phyloP scores from a whole-genome alignment of 805 yeast genomes.

The Candida manassasensis region DNA sequence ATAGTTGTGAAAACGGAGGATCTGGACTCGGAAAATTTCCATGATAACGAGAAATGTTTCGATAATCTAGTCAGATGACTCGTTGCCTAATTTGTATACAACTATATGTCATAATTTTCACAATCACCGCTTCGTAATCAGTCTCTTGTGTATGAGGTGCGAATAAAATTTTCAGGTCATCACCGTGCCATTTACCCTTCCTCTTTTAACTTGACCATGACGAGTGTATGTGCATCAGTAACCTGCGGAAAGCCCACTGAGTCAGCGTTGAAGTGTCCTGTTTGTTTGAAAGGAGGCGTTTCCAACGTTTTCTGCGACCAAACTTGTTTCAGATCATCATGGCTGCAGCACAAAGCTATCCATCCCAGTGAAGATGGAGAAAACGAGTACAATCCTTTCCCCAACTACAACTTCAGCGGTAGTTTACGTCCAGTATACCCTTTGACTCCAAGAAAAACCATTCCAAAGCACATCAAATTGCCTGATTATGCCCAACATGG shows the following conservation, averaged over 20 bases:
- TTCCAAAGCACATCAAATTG: constrained; percentile 64
- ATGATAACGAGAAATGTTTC: no score
- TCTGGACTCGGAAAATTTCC: no score
- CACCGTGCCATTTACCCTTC: background rate
- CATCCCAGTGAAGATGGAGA: constrained; percentile 55
- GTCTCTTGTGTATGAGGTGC: no score
- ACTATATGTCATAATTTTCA: no score
- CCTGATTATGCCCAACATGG: constrained; percentile 89
- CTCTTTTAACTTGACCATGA: constrained; percentile 6
- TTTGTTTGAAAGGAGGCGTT: constrained; percentile 72
- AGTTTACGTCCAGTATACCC: constrained; percentile 76
- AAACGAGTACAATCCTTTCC: constrained; percentile 78
- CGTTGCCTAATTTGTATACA: no score
- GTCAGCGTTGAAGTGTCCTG: constrained; percentile 81
- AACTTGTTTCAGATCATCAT: constrained; percentile 69
- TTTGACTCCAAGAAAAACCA: constrained; percentile 59
- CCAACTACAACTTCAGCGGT: constrained; percentile 72
- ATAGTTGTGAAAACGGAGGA: no score
- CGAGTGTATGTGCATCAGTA: constrained; percentile 59
- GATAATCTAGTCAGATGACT: no score
- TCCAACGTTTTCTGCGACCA: constrained; percentile 75
- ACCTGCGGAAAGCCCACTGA: constrained; percentile 81
- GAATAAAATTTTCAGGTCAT: constrained; percentile 1
- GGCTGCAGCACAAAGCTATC: constrained; percentile 68
- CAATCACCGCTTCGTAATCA: no score